phyloP scores from a whole-genome alignment of 2,329 filamentous ascomycete species.

The Boeremia lycopersici region DNA sequence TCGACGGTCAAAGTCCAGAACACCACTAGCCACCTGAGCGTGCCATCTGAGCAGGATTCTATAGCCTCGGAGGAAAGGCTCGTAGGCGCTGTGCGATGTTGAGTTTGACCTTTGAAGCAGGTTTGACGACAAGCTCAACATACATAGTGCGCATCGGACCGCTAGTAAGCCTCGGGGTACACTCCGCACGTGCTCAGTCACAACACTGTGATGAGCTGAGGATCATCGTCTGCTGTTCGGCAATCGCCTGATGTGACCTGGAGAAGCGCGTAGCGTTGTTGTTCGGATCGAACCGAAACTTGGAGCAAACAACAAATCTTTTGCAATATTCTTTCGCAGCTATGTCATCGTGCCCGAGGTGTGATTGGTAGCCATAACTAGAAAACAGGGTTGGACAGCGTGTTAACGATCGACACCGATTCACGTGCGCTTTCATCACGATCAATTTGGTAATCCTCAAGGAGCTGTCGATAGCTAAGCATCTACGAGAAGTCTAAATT shows the following conservation, averaged over 20 bases:
- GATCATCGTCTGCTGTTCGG: background rate
- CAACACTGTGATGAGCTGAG: background rate
- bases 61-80: background rate
- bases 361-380: too few relatives aligned
- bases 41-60: conserved; percentile 1
- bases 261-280: background rate
- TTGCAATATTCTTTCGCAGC: background rate
- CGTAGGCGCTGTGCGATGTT: background rate
- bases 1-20: background rate
- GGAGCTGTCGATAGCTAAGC: background rate
- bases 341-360: too few relatives aligned
- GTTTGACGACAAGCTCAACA: background rate
- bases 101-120: conserved; percentile 5
- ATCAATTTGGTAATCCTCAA: too few relatives aligned
- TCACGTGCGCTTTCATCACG: too few relatives aligned
- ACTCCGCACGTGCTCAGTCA: conserved; percentile 6
- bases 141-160: background rate
- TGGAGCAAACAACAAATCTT: background rate
- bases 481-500: conserved; percentile 6
- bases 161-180: background rate
- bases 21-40: background rate
- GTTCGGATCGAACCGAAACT: conserved; percentile 5
- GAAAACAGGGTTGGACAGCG: too few relatives aligned
- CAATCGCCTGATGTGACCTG: background rate
- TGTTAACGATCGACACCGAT: too few relatives aligned